phyloP scores from a whole-genome alignment of 2,329 filamentous ascomycete species.

The Cladosporium sp. region DNA sequence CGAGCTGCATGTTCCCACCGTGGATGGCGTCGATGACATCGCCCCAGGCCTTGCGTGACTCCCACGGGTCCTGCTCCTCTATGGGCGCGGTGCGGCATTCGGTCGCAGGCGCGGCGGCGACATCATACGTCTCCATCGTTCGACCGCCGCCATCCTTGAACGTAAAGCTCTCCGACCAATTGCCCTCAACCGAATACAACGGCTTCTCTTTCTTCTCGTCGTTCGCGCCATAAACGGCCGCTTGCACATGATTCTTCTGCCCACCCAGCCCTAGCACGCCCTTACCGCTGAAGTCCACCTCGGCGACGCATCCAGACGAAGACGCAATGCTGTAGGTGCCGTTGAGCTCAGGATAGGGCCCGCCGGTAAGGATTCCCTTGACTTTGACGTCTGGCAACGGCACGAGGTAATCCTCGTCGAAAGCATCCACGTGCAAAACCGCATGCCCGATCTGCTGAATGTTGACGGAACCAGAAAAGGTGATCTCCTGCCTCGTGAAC shows the following conservation, averaged over 20 bases:
- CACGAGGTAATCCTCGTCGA: conserved; percentile 41
- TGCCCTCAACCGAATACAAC: conserved; percentile 37
- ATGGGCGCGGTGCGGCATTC: conserved; percentile 27
- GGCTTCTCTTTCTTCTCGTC: conserved; percentile 26
- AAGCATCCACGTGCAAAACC: conserved; percentile 40
- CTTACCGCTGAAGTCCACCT: conserved; percentile 43
- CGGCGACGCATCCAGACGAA: conserved; percentile 38
- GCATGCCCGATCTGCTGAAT: conserved; percentile 46
- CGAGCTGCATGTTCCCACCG: conserved; percentile 40
- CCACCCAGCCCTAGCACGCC: conserved; percentile 34
- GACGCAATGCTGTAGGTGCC: conserved; percentile 39
- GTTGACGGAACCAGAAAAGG: conserved; percentile 40
- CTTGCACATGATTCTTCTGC: conserved; percentile 40
- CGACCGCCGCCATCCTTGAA: conserved; percentile 34
- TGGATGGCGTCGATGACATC: conserved; percentile 36
- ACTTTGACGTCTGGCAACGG: conserved; percentile 43
- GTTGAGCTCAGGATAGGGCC: conserved; percentile 41
- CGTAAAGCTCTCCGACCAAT: conserved; percentile 38
- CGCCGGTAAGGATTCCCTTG: conserved; percentile 40
- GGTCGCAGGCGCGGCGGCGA: conserved; percentile 20
- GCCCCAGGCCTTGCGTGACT: conserved; percentile 41
- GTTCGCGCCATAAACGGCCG: conserved; percentile 31
- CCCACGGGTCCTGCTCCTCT: conserved; percentile 41
- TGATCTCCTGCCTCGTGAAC: conserved; percentile 44
- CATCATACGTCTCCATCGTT: conserved; percentile 34